Evolutionary conservation across 306 rosid genomes (phyloP), one percentile per base, ranked within the genome.

Genomic region (Malus fusca): DNA sequence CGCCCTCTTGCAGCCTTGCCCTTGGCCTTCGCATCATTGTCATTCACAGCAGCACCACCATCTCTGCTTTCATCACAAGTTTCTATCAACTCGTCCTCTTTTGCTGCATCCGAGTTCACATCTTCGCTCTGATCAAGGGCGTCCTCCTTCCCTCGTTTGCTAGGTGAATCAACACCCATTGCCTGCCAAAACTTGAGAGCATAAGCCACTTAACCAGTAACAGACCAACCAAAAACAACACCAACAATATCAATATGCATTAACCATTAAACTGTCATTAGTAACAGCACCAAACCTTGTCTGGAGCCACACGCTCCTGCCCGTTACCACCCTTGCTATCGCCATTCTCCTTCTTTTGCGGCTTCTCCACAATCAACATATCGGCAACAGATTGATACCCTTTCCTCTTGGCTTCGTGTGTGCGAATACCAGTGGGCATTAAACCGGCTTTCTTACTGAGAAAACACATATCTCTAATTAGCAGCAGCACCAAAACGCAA

Each of bases 401-500:
- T 1, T 74, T 71, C 14, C 79, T 81, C 84, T 88, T 93, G 68
- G 97, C 97, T 12, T 78, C 26, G 23, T 13, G 80, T 3, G 42
- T 72, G 25, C 90, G 69, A 60, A 25, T 62, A 42, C 99, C 97
- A 40, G 97, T 95, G 42, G 99, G 99, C 13, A 79, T 28, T 18
- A 78, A 83, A 42, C 97, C 99, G 42, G 59, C 80, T 69, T 66
- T 87, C 77, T 92, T 95, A 93, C 97, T 95, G 56, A 48, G 76
- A 69, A 26, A 22, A 31, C 63, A 53, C 15, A 69, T 42, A 43
- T 65, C 8, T 66, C 31, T n/a, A 48, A 73, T 25, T 35, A 79
- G 19, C 53, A 46, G 21, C 31, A 68, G 18, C 28, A 33, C 82
- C 63, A 78, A 73, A 81, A 78, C 43, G 44, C 18, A 44, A 76